Conservation (phyloP, 805 yeast genomes). For the Myxozyma kluyveri region DNA sequence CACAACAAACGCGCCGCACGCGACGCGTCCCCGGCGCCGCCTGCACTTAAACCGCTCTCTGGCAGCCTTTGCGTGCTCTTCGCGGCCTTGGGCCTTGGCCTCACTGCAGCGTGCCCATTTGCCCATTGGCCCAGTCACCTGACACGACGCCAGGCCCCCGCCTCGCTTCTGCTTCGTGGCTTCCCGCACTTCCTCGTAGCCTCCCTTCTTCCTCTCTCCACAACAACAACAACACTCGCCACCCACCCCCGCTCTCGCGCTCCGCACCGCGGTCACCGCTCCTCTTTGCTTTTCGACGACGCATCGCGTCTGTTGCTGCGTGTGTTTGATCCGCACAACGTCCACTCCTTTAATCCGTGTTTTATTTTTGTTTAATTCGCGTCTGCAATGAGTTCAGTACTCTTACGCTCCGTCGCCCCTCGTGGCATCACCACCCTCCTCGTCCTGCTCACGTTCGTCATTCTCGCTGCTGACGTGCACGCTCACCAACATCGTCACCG, state of each 20-base stretch:
- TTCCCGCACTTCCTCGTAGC: neutral
- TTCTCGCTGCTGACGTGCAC: constrained; percentile 5
- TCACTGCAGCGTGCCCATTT: too few species aligned
- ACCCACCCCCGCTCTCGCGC: neutral
- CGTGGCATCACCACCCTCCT: constrained; percentile 3
- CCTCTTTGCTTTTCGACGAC: neutral
- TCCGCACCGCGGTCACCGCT: neutral
- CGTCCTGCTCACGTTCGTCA: neutral
- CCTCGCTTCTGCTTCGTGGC: neutral
- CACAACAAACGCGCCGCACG: too few species aligned
- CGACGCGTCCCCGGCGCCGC: too few species aligned
- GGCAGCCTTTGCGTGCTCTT: too few species aligned
- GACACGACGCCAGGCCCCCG: constrained; percentile 1
- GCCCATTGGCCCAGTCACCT: too few species aligned
- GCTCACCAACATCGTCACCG: constrained; percentile 20
- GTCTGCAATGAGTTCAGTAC: neutral
- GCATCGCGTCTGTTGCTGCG: constrained; percentile 1
- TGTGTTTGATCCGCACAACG: too few species aligned
- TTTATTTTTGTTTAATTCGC: neutral
- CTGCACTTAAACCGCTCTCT: too few species aligned
- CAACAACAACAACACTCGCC: neutral
- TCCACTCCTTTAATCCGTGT: neutral
- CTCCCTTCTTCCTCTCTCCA: constrained; percentile 2
- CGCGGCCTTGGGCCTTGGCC: too few species aligned
- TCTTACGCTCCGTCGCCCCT: constrained; percentile 1